These are phyloP conservation scores for Cucurbita moschata DNA, from an alignment of 306 rosid species.

Conservation along the genomic window DNA sequence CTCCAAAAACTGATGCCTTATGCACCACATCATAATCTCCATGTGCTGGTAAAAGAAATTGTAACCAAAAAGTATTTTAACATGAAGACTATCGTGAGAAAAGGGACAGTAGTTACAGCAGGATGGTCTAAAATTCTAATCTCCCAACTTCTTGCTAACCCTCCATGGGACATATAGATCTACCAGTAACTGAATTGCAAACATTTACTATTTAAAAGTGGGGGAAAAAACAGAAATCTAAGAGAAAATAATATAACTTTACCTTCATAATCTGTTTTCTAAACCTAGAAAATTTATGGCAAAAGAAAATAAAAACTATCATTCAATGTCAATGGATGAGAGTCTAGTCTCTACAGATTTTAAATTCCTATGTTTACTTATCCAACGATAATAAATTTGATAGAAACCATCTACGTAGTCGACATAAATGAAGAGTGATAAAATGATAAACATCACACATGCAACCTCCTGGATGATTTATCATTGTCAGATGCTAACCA, in stretches of 20 bases:
- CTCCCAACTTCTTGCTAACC: background rate
- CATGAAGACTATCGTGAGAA: background rate
- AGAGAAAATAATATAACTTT: background rate
- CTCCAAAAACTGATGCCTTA: conserved; percentile 62
- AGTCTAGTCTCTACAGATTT: background rate
- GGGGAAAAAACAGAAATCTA: background rate
- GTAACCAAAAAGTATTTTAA: background rate
- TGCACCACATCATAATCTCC: conserved; percentile 85
- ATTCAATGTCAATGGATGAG: background rate
- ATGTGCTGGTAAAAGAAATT: conserved; percentile 49
- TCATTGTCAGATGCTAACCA: background rate
- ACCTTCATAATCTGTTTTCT: background rate
- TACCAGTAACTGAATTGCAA: background rate
- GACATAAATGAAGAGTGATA: no score
- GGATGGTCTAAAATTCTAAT: background rate
- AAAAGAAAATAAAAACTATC: background rate
- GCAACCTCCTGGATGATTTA: background rate
- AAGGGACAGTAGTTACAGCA: background rate
- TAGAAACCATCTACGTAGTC: background rate
- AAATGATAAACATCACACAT: background rate
- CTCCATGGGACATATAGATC: background rate
- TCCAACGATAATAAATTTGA: background rate
- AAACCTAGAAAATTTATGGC: background rate
- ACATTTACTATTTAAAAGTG: background rate
- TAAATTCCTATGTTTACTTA: background rate